Evolutionary conservation across 371 early-diverging fungal genomes (phyloP).

Genomic region (Rhizopus delemar): DNA sequence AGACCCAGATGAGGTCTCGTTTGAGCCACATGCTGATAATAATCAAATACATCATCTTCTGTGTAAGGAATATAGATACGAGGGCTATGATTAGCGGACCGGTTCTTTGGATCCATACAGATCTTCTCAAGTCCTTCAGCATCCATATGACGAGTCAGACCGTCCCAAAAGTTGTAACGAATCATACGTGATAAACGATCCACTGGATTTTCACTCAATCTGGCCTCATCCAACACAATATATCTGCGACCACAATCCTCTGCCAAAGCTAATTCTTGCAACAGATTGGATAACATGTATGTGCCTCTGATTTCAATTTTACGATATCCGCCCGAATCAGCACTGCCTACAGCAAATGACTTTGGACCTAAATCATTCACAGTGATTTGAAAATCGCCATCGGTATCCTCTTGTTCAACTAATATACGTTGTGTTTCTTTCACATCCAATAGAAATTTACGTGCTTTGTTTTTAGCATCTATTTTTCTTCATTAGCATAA

Average conservation of each 20-base stretch:
- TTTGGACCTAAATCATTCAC: conserved; percentile 89
- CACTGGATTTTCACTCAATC: conserved; percentile 89
- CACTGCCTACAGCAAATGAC: conserved; percentile 77
- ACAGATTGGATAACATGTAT: conserved; percentile 85
- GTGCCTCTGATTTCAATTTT: conserved; percentile 88
- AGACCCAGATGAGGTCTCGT: conserved; percentile 68
- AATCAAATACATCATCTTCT: conserved; percentile 71
- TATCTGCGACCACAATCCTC: conserved; percentile 76
- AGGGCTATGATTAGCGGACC: conserved; percentile 65
- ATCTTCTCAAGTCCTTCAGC: conserved; percentile 85
- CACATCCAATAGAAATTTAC: conserved; percentile 79
- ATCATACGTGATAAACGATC: conserved; percentile 87
- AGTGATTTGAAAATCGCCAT: conserved; percentile 91
- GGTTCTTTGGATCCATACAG: conserved; percentile 87
- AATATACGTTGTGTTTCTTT: conserved; percentile 72
- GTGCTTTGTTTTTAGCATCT: conserved; percentile 70
- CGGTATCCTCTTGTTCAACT: conserved; percentile 91
- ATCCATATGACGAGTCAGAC: conserved; percentile 87
- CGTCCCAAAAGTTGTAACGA: conserved; percentile 89
- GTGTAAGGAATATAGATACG: conserved; percentile 85
- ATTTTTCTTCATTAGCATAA: not conserved
- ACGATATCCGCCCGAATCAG: conserved; percentile 76
- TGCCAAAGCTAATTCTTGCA: conserved; percentile 92
- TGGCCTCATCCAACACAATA: conserved; percentile 78
- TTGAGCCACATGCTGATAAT: conserved; percentile 68